A percentile compares a stretch with the other conserved stretches of the same genome.
Evolutionary conservation across 805 yeast genomes (phyloP).

Genomic region (Ogataea minuta): DNA sequence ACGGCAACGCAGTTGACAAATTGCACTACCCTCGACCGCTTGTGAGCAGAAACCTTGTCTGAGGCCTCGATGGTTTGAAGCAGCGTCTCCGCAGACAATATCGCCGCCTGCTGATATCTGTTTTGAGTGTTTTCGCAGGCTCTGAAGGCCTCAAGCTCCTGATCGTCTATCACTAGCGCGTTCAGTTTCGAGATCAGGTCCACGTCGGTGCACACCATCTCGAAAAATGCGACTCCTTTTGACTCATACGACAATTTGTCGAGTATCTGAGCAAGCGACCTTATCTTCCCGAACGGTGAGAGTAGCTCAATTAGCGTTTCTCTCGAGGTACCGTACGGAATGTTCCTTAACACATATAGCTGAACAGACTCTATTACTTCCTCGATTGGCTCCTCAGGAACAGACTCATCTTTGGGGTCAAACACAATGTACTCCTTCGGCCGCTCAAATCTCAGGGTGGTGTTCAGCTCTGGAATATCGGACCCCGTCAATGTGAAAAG

Average conservation of each 20-base stretch:
- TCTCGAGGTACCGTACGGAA: slow-evolving; percentile 43
- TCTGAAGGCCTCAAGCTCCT: slow-evolving; percentile 34
- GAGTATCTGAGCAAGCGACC: slow-evolving; percentile 41
- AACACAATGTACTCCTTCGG: slow-evolving; percentile 43
- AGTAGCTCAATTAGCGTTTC: slow-evolving; percentile 44
- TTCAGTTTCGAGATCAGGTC: slow-evolving; percentile 35
- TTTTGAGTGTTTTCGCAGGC: slow-evolving; percentile 38
- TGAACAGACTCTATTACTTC: slow-evolving; percentile 39
- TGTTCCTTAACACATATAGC: slow-evolving; percentile 35
- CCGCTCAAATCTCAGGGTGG: slow-evolving; percentile 36
- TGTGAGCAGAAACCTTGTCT: slow-evolving; percentile 20
- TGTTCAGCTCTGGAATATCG: slow-evolving; percentile 31
- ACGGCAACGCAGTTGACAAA: slow-evolving; percentile 65
- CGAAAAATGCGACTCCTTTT: slow-evolving; percentile 58
- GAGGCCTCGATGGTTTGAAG: slow-evolving; percentile 12
- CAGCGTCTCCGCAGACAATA: slow-evolving; percentile 23
- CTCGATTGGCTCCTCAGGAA: slow-evolving; percentile 37
- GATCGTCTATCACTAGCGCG: slow-evolving; percentile 36
- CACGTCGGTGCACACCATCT: slow-evolving; percentile 25
- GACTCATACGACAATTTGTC: slow-evolving; percentile 51
- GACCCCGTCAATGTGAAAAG: slow-evolving; percentile 43
- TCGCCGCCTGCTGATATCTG: slow-evolving; percentile 22
- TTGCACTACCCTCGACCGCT: slow-evolving; percentile 50
- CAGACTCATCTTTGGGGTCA: slow-evolving; percentile 48
- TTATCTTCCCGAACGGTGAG: slow-evolving; percentile 39